Evolutionary conservation across 257 asterid species (phyloP).

Genomic region (Anisodus tanguticus): DNA sequence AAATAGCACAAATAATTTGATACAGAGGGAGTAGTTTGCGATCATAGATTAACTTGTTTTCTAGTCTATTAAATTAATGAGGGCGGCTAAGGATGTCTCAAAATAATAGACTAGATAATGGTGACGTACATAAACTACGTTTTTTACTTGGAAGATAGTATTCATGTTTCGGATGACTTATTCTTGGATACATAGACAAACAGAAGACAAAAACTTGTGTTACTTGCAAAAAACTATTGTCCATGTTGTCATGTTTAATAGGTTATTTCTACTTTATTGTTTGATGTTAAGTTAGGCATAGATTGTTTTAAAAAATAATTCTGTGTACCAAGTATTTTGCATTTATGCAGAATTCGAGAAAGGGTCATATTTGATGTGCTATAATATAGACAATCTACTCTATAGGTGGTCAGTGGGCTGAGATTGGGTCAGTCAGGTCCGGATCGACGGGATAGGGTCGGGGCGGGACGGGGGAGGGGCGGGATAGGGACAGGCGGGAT

Average conservation of each 20-base stretch:
- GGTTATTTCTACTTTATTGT: neutral
- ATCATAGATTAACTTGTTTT: neutral
- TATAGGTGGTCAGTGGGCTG: no score
- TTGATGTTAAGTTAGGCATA: neutral
- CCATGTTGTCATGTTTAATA: neutral
- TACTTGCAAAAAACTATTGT: neutral
- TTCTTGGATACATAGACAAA: neutral
- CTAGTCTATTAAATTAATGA: neutral
- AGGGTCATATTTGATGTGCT: no score
- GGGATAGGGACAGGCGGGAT: no score
- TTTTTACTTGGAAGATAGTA: neutral
- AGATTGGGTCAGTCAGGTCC: no score
- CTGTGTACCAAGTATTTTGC: accelerated
- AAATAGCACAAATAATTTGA: no score
- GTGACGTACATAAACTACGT: neutral
- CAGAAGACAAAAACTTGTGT: neutral
- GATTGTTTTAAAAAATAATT: neutral
- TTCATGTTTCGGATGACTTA: neutral
- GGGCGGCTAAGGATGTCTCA: neutral
- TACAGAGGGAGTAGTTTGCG: neutral
- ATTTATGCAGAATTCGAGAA: neutral
- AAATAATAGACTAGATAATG: neutral
- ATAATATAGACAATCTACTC: no score
- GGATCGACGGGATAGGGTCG: no score
- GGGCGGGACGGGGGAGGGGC: no score